These are phyloP conservation scores for Aspergillus ibericus DNA, from an alignment of 2,329 filamentous ascomycete genomes.

Conservation along the genomic window DNA sequence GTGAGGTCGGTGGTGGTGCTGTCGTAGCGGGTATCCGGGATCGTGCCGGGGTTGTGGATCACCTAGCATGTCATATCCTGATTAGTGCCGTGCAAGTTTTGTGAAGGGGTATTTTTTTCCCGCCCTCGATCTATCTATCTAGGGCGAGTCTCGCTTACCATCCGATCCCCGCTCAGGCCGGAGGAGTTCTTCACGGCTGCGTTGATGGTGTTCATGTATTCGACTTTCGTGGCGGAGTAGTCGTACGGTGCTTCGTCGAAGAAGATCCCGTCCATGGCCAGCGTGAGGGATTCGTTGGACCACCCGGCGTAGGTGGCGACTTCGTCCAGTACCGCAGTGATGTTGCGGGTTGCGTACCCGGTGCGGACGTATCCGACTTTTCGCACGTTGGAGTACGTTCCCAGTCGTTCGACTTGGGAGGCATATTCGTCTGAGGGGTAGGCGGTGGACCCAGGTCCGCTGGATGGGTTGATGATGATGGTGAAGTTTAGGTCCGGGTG, in stretches of 20 bases:
- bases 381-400: constrained; percentile 39
- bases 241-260: constrained; percentile 38
- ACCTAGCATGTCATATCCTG: too few relatives aligned
- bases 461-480: constrained; percentile 33
- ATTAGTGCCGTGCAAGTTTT: too few relatives aligned
- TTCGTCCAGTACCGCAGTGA: constrained; percentile 36
- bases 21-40: constrained; percentile 11
- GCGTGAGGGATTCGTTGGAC: constrained; percentile 25
- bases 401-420: constrained; percentile 36
- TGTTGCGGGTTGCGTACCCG: constrained; percentile 31
- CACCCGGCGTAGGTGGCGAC: constrained; percentile 42
- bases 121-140: too few relatives aligned
- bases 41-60: constrained; percentile 19
- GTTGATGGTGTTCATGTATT: constrained; percentile 23
- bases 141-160: constrained; percentile 13
- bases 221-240: constrained; percentile 19
- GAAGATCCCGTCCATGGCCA: constrained; percentile 41
- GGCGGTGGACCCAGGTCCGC: constrained; percentile 33
- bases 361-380: constrained; percentile 47
- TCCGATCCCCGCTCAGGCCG: constrained; percentile 5
- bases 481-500: constrained; percentile 28
- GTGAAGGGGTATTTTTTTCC: too few relatives aligned
- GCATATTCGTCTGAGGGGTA: constrained; percentile 38
- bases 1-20: constrained; percentile 12
- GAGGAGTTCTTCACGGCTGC: constrained; percentile 16